Conservation (phyloP, 2,329 filamentous ascomycete genomes). For the Byssoonygena ceratinophila region DNA sequence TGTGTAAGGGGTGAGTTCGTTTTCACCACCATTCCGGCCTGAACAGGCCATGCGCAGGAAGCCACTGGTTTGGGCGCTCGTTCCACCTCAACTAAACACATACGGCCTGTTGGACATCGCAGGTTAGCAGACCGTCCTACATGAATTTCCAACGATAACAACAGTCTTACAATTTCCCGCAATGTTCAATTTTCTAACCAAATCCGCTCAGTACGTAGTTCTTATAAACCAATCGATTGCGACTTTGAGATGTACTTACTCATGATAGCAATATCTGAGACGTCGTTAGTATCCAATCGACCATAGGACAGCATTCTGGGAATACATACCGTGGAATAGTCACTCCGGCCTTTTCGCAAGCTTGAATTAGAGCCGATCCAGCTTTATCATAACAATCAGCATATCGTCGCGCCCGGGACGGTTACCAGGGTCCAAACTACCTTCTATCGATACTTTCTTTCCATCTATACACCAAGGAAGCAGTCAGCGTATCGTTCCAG, state of each 20-base stretch:
- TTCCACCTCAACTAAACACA: constrained; percentile 98
- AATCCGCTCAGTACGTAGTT: neutral
- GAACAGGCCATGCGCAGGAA: constrained; percentile 97
- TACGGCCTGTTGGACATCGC: constrained; percentile 47
- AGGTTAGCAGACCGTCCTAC: neutral
- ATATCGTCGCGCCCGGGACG: constrained; percentile 24
- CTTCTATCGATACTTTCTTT: constrained; percentile 96
- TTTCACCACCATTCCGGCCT: constrained; percentile 98
- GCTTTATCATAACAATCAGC: constrained; percentile 45
- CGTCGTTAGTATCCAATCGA: constrained; percentile 26
- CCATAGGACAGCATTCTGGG: neutral
- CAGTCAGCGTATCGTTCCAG: constrained; percentile 32
- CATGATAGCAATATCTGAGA: constrained; percentile 91
- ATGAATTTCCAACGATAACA: neutral
- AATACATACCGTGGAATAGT: constrained; percentile 66
- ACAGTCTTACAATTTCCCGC: constrained; percentile 69
- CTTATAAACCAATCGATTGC: neutral
- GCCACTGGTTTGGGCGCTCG: constrained; percentile 91
- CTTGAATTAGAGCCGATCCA: constrained; percentile 93
- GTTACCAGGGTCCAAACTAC: constrained; percentile 40
- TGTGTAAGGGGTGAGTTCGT: constrained; percentile 92
- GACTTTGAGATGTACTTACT: constrained; percentile 48
- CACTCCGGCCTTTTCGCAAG: constrained; percentile 92
- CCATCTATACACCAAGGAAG: constrained; percentile 54
- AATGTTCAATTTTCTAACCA: constrained; percentile 85